phyloP scores from a whole-genome alignment of 805 yeast genomes.

The Zygosaccharomyces kombuchaensis region DNA sequence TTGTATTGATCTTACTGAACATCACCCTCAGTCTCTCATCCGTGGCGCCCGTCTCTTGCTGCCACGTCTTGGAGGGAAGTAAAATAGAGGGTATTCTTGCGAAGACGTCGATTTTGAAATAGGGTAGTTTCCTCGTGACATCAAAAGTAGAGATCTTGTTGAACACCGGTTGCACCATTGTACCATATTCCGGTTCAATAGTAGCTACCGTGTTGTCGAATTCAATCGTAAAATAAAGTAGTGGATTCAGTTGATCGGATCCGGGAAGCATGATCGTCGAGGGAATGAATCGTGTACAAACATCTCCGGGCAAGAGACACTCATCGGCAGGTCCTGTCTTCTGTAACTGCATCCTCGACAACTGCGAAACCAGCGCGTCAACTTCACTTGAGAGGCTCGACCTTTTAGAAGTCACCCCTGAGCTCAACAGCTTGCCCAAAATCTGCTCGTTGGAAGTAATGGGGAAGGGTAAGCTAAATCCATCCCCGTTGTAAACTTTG shows the following conservation, averaged over 20 bases:
- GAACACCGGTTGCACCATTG: conserved; percentile 74
- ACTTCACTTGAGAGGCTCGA: conserved; percentile 18
- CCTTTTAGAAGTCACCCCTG: conserved; percentile 39
- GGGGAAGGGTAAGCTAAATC: conserved; percentile 65
- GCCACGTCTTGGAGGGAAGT: conserved; percentile 41
- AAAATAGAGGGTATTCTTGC: conserved; percentile 69
- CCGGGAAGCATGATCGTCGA: conserved; percentile 53
- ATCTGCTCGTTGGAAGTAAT: conserved; percentile 61
- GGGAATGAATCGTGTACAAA: conserved; percentile 41
- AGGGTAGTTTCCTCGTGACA: conserved; percentile 59
- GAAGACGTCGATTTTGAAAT: conserved; percentile 71
- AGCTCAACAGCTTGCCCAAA: conserved; percentile 59
- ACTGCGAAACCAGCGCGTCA: conserved; percentile 26
- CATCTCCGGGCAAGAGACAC: conserved; percentile 31
- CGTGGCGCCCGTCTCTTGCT: conserved; percentile 26
- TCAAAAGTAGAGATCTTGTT: conserved; percentile 90
- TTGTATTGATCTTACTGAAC: conserved; percentile 37
- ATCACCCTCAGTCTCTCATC: conserved; percentile 28
- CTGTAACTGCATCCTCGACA: conserved; percentile 24
- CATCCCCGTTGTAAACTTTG: conserved; percentile 66
- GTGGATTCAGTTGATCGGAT: conserved; percentile 52
- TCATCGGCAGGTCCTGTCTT: conserved; percentile 37
- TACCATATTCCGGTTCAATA: conserved; percentile 81
- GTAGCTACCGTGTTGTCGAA: conserved; percentile 91
- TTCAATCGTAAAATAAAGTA: conserved; percentile 83